Evolutionary conservation across 441 rosid genomes (phyloP).

Genomic region (Pelargonium australe): DNA sequence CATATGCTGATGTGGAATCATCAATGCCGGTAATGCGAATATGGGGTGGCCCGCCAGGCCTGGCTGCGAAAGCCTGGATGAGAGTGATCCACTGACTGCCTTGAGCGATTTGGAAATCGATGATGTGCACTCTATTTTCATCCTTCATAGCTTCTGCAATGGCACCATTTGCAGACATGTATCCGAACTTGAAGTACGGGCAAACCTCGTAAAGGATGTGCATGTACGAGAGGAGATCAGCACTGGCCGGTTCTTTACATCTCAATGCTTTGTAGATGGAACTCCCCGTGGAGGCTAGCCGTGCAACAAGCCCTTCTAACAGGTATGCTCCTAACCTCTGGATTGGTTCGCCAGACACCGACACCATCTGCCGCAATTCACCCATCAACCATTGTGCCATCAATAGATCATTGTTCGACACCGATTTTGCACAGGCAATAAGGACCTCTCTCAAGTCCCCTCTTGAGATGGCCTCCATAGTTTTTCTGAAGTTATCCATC

Average conservation of each 20-base stretch:
- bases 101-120: conserved; percentile 74
- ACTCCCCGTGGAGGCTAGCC: conserved; percentile 41
- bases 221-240: conserved; percentile 70
- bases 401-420: conserved; percentile 58
- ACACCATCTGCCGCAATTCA: conserved; percentile 55
- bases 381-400: conserved; percentile 66
- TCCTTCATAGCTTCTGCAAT: conserved; percentile 90
- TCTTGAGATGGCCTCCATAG: conserved; percentile 44
- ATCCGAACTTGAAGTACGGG: conserved; percentile 79
- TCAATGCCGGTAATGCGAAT: conserved; percentile 73
- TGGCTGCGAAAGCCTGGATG: conserved; percentile 87
- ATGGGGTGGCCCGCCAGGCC: conserved; percentile 60
- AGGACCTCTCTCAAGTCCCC: conserved; percentile 63
- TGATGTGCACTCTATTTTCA: conserved; percentile 66
- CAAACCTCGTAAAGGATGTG: conserved; percentile 80
- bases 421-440: conserved; percentile 62
- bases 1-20: conserved; percentile 64
- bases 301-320: conserved; percentile 81
- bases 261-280: conserved; percentile 41
- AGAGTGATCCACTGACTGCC: conserved; percentile 84
- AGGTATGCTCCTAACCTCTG: conserved; percentile 79
- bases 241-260: conserved; percentile 59
- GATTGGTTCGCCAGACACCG: conserved; percentile 79
- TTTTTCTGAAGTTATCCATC: conserved; percentile 44
- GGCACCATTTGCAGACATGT: conserved; percentile 89